Base-by-base conservation (phyloP, 768 basidiomycete species). In the Termitomyces sp. region DNA sequence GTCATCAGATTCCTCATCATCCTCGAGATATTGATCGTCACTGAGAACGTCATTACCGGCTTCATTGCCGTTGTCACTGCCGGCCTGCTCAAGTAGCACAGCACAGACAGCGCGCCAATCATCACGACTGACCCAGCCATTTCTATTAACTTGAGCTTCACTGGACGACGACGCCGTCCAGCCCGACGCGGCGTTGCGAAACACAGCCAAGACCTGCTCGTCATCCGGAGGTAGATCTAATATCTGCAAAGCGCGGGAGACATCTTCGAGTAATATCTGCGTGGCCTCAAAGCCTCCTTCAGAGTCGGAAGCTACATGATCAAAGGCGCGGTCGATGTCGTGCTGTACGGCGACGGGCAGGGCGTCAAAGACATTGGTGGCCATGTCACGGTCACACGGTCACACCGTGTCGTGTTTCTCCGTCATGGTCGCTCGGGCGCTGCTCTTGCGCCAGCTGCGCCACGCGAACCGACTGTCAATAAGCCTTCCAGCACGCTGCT, bases 51-150 rank as follows among this genome's bases (percentile, higher is more conserved):
- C 65, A 37, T 46, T 55, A 27, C 36, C 42, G 24, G 44, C 34
- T 4, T 46, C 44, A 36, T 14, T 9, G 55, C 65, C 68, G 20
- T 69, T 68, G 32, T 50, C 63, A 56, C 60, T 62, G 53, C 63
- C 67, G 39, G 68, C 71, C 22, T 68, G 72, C 58, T 84, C 86
- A 4, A 93, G 74, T 13, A 94, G 72, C 4, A 87, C 87, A 10
- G 86, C 84, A 66, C 91, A 93, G 4, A 94, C 87, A 13, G 88
- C 79, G 37, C 88, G 80, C 88, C 88, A 94, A 66, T 92, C 91
- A 29, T 84, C 83, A 49, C 77, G 73, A 61, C 77, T 81, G 26
- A 94, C 80, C 44, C 69, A 68, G 14, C 68, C 72, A 32, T 63
- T 65, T 6, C 58, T 56, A 18, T 64, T 61, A 5, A 54, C 57